Evolutionary conservation across 257 asterid species (phyloP).

Genomic region (Solanum peruvianum): DNA sequence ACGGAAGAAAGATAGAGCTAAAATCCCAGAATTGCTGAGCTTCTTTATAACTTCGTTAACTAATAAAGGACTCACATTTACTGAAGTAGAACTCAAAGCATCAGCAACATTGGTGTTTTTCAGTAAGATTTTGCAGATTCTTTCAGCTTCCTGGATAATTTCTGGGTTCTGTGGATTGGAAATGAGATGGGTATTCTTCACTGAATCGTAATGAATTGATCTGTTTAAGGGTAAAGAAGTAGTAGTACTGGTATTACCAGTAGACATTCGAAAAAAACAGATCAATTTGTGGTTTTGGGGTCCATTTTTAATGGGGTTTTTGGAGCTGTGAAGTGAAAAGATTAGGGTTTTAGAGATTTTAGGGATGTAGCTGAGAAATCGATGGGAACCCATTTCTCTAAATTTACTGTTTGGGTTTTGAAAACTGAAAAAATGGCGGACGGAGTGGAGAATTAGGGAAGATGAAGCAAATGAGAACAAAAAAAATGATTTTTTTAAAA

Average conservation of each 20-base stretch:
- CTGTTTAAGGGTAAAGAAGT: background rate
- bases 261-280: background rate
- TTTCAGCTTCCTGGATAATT: conserved; percentile 28
- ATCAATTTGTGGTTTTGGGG: background rate
- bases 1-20: conserved; percentile 62
- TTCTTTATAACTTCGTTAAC: conserved; percentile 53
- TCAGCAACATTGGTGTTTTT: conserved; percentile 19
- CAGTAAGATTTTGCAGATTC: conserved; percentile 32
- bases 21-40: conserved; percentile 55
- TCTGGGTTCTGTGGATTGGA: conserved; percentile 4
- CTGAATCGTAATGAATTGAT: background rate
- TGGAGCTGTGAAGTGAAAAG: background rate
- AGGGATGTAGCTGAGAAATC: background rate
- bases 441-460: background rate
- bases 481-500: too few species aligned
- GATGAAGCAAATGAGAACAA: background rate
- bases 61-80: conserved; percentile 28
- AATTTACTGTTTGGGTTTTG: background rate
- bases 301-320: background rate
- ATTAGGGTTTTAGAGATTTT: conserved; percentile 5
- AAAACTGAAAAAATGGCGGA: background rate
- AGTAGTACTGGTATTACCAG: background rate
- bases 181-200: background rate
- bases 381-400: conserved; percentile 2
- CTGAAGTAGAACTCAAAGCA: conserved; percentile 19